Base-by-base conservation (phyloP, 2,329 filamentous ascomycete species). In the Epichloe aotearoae region DNA sequence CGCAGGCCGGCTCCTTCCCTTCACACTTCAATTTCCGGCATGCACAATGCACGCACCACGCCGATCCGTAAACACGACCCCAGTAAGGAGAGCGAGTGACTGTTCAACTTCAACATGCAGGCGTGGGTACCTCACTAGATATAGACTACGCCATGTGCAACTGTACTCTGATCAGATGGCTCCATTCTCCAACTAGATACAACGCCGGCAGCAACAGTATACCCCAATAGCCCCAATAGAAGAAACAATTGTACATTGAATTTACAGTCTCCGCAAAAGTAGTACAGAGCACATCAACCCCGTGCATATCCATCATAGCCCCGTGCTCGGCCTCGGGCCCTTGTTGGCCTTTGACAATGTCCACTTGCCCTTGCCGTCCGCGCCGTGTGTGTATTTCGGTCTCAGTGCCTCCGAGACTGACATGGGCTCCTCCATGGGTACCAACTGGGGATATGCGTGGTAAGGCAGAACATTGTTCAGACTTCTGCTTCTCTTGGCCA, bases 391-490 rank as follows among this genome's bases (percentile, higher is more conserved):
- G 36, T 57, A 53, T 17, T 54, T 59, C 38, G 52, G 40, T 17
- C 49, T 52, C 51, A 70, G 54, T 2, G 66, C 62, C 43, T 70
- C 67, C 2, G 64, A 58, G 5, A 71, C 62, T 0, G 61, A 65
- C 41, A 68, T 60, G 3, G 65, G 63, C 53, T 66, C 65, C 3
- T 64, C 62, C 58, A 67, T 64, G 1, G 64, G 64, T 33, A 65
- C 55, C 19, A 66, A 57, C 34, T 65, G 54, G 4, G 66, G 59
- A 11, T 66, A 56, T 3, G 66, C 61, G 23, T 58, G 56, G 52
- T 70, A 71, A n/a, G 67, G 67, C n/a, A 68, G 57, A 17, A 66
- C 60, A 34, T 55, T 58, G 50, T 62, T 61, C 36, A 64, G 50
- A 6, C 60, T 53, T 17, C 51, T 59, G 5, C 60, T 52, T 17